phyloP scores from a whole-genome alignment of 2,329 filamentous ascomycete species.

The Monilinia fructicola region DNA sequence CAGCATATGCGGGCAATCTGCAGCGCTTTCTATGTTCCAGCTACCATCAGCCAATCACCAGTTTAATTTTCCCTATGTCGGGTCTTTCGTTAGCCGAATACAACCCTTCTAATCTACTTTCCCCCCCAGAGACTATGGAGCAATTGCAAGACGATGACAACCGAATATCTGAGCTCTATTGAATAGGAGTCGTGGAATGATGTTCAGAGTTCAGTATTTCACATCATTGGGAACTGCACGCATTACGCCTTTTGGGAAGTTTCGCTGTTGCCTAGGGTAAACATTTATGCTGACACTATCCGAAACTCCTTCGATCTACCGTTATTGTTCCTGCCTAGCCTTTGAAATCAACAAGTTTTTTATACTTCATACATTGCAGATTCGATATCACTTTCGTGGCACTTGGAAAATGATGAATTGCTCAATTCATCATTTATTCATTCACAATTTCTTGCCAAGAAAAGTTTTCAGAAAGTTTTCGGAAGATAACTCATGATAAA shows the following conservation, averaged over 20 bases:
- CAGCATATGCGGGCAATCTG: neutral
- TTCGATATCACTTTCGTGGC: neutral
- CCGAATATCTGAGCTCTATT: neutral
- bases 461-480: neutral
- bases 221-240: neutral
- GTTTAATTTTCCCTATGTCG: neutral
- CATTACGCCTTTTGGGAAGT: neutral
- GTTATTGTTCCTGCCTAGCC: conserved; percentile 1
- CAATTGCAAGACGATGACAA: neutral
- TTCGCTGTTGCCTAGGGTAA: conserved; percentile 11
- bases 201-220: neutral
- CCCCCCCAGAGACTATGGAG: neutral
- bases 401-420: neutral
- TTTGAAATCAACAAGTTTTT: neutral
- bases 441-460: neutral
- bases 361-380: neutral
- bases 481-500: neutral
- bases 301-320: neutral
- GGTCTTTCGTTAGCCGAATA: neutral
- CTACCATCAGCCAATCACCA: too few relatives aligned
- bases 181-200: neutral
- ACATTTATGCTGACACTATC: neutral
- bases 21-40: neutral
- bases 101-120: neutral
- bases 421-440: neutral